Evolutionary conservation across 306 rosid species (phyloP).

Genomic region (Glycine soja): DNA sequence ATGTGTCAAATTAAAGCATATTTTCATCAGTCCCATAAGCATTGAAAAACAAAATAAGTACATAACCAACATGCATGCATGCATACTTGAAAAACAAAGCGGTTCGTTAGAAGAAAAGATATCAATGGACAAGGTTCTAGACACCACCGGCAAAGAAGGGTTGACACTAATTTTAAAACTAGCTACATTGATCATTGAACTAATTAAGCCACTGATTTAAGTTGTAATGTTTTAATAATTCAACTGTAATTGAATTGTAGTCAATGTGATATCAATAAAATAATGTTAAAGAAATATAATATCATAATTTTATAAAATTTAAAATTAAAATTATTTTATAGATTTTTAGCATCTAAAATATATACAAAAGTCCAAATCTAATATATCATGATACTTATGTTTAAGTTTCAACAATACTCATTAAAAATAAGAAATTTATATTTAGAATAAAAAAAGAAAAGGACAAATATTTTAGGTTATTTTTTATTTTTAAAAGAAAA

Average conservation of each 20-base stretch:
- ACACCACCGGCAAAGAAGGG: background rate
- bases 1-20: slow-evolving; percentile 12
- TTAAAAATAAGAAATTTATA: too few relatives aligned
- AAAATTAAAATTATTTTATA: background rate
- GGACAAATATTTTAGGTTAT: background rate
- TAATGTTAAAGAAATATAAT: background rate
- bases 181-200: background rate
- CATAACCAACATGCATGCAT: background rate
- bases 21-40: slow-evolving; percentile 15
- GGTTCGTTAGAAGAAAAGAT: background rate
- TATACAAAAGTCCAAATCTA: background rate
- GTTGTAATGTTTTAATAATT: background rate
- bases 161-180: too few relatives aligned
- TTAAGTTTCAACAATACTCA: too few relatives aligned
- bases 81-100: background rate
- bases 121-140: background rate
- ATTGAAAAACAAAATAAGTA: background rate
- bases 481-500: too few relatives aligned
- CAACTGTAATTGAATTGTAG: background rate
- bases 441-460: too few relatives aligned
- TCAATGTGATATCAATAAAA: background rate
- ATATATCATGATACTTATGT: background rate
- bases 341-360: too few relatives aligned
- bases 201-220: background rate
- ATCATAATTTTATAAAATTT: background rate